Base-by-base conservation (phyloP, 169 alveolate genomes). In the Perkinsus olseni region DNA sequence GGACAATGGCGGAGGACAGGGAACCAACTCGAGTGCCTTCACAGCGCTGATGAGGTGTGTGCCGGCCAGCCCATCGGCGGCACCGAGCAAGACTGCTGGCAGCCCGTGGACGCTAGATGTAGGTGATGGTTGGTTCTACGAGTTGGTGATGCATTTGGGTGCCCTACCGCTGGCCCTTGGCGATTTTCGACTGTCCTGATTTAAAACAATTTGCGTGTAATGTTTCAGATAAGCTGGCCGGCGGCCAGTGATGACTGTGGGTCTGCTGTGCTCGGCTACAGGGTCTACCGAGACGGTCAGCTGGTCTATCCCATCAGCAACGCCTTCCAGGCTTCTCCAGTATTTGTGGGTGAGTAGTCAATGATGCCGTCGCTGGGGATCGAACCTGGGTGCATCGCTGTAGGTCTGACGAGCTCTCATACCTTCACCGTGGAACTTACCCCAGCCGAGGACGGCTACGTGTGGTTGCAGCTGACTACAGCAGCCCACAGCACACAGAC, bases 31-130 rank as follows among this genome's bases (percentile, higher is more conserved):
- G 74, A 38, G 92, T 48, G 91, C 92, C 74, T 93, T 93, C 82
- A 74, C 95, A 36, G 95, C 95, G 37, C 93, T 92, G 92, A 93
- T 93, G 95, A 91, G 93, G 4, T 93, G 95, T 74, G 91, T 92
- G 0, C 95, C 95, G 28, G 82, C 31, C 36, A 24, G 36, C 31
- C 82, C 82, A 6, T 28, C 31, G 31, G 82, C 82, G 28, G 82
- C 82, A 6, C 82, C 82, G 37, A 62, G 31, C 34, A 62, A 62
- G 82, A 62, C 82, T 28, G 82, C 37, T 8, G 82, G 82, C 31
- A 62, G 34, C 82, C 82, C 82, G 82, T 62, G 82, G 82, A 62
- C 37, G 8, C 34, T 62, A 24, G 82, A 62, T 24, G 82, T 62
- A 28, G 34, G 82, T 62, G 28, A 28, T 28, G 34, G 36, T 8